Evolutionary conservation across 106 monocot species (phyloP), one percentile per base, ranked within the genome.

Genomic region (Acorus calamus): DNA sequence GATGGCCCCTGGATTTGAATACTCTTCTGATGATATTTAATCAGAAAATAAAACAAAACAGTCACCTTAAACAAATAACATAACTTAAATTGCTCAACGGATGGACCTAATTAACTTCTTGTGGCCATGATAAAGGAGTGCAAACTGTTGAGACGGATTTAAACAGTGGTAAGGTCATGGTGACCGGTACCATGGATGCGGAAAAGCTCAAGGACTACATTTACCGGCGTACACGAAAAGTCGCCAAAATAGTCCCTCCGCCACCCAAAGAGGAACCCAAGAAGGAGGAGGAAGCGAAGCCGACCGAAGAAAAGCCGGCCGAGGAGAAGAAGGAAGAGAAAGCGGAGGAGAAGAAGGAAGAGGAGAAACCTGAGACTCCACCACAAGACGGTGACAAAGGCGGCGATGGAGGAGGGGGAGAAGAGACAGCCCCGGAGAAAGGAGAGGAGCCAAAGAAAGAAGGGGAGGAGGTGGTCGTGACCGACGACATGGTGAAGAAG

Each of bases 111-210:
- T 28, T 28, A 28, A 28, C 28, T 28, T 28, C 28, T 28, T 28
- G 28, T 28, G 28, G 28, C 28, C 28, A 28, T 28, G 9, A 59
- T 61, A 41, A 73, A 94, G 93, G 93, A 7, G 93, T 94, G 55
- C 93, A 84, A 70, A 60, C 71, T 3, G 93, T 67, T 6, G 89
- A 86, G 58, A 89, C 93, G 11, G 79, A 94, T 44, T 60, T 79
- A 46, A 77, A 60, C 62, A 57, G 79, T 0, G 73, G 79, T 9
- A 86, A 86, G 79, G 83, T 86, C 59, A 79, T 66, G 2, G 93
- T 94, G 42, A 94, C 84, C 2, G 93, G 93, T 4, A 94, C 93
- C 3, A 75, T 89, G 66, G 66, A 73, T 9, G 81, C 66, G 2
- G 84, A 89, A 6, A 79, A 71, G 63, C 71, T 94, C 11, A 79